phyloP scores from a whole-genome alignment of 2,329 filamentous ascomycete species.

The Leptographium flavum region DNA sequence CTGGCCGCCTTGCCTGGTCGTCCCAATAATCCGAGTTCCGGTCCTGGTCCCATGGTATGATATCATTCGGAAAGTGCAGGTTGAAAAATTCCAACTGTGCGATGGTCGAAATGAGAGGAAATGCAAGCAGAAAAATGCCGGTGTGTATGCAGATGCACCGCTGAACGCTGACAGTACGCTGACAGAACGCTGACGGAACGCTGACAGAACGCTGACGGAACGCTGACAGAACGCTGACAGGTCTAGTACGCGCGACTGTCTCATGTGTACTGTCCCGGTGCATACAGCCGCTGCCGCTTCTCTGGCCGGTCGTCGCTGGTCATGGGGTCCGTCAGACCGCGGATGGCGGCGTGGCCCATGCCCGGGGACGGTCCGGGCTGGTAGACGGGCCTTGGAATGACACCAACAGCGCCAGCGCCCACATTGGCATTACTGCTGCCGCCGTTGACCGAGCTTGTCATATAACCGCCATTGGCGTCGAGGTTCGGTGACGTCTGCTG shows the following conservation, averaged over 20 bases:
- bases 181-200: no score
- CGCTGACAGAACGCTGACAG: no score
- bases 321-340: conserved; percentile 19
- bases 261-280: conserved; percentile 14
- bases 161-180: no score
- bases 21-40: background rate
- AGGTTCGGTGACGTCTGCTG: conserved; percentile 34
- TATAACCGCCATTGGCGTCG: conserved; percentile 29
- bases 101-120: background rate
- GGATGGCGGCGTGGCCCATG: conserved; percentile 17
- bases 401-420: conserved; percentile 14
- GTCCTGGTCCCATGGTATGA: background rate
- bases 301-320: conserved; percentile 28
- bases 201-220: no score
- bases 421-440: conserved; percentile 10
- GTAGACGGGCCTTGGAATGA: conserved; percentile 13
- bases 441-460: conserved; percentile 28
- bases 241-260: no score
- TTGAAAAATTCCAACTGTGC: conserved; percentile 1
- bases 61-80: conserved; percentile 7
- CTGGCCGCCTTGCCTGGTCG: background rate
- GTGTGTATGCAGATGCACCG: background rate
- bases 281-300: conserved; percentile 38
- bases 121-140: background rate
- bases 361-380: conserved; percentile 13